Conservation (phyloP, 192 early-diverging fungal genomes). For the Backusella circina region DNA sequence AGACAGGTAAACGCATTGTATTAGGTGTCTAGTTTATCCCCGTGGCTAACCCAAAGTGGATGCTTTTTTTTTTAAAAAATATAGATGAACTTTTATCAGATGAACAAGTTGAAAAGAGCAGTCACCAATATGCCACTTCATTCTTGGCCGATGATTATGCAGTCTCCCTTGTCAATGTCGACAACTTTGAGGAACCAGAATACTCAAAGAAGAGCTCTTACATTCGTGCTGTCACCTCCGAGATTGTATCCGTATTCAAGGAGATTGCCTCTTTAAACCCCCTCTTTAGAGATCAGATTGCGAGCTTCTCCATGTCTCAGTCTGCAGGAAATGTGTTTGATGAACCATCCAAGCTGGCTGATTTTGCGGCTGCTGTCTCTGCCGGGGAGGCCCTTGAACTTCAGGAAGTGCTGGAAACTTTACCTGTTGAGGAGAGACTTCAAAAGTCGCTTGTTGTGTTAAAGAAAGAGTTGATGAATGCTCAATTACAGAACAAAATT, state of each 20-base stretch:
- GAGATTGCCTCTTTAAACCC: conserved; percentile 95
- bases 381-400: conserved; percentile 89
- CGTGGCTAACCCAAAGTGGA: too few species aligned
- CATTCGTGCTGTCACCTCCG: conserved; percentile 88
- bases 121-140: conserved; percentile 39
- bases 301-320: conserved; percentile 93
- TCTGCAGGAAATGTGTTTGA: conserved; percentile 94
- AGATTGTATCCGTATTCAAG: conserved; percentile 95
- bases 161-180: conserved; percentile 85
- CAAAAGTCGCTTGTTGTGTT: conserved; percentile 90
- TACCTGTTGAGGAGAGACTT: conserved; percentile 87
- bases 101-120: not conserved
- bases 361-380: conserved; percentile 96
- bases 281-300: conserved; percentile 97
- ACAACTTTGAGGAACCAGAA: conserved; percentile 80
- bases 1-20: not conserved
- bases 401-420: conserved; percentile 87
- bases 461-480: conserved; percentile 98
- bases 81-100: conserved; percentile 11
- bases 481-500: conserved; percentile 96
- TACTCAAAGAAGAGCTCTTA: conserved; percentile 84
- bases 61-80: not conserved
- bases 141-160: conserved; percentile 63
- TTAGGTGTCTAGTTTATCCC: too few species aligned
- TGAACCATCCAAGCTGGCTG: conserved; percentile 91